A percentile compares a stretch with the other conserved stretches of the same genome.
Conservation (phyloP, 768 basidiomycete species). For the Inosperma sp. region DNA sequence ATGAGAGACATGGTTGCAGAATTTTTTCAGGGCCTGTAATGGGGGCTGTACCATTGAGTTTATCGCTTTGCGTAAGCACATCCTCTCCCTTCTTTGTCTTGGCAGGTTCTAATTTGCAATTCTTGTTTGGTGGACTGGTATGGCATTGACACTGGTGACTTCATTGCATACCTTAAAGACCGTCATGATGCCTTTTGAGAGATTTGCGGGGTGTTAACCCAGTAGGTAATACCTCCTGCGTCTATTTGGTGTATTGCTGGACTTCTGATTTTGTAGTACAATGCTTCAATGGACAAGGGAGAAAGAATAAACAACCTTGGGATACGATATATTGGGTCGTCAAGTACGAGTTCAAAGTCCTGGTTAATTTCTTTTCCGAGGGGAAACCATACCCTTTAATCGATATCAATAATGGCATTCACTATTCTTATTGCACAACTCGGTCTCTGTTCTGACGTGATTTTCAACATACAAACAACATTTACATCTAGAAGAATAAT, state of each 20-base stretch:
- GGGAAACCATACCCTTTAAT: too few species aligned
- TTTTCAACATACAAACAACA: too few species aligned
- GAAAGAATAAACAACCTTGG: constrained; percentile 48
- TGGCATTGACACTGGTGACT: constrained; percentile 49
- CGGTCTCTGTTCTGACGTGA: too few species aligned
- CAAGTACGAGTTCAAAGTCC: background rate
- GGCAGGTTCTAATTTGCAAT: background rate
- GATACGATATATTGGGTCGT: constrained; percentile 38
- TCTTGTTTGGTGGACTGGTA: constrained; percentile 38
- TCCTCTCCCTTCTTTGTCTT: too few species aligned
- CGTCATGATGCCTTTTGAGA: constrained; percentile 48
- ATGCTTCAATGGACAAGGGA: constrained; percentile 38
- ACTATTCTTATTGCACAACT: too few species aligned
- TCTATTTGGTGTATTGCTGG: background rate
- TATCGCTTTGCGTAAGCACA: constrained; percentile 48
- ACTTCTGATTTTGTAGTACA: constrained; percentile 26
- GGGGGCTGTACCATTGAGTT: constrained; percentile 49
- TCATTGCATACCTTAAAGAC: constrained; percentile 51
- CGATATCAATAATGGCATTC: too few species aligned
- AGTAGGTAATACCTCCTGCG: constrained; percentile 25
- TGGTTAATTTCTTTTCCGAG: too few species aligned
- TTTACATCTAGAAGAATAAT: too few species aligned
- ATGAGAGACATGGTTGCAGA: constrained; percentile 51
- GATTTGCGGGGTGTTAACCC: constrained; percentile 43
- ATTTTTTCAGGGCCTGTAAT: constrained; percentile 50